These are phyloP conservation scores for Aspergillus vadensis DNA, from an alignment of 2,329 filamentous ascomycete species.

Conservation along the genomic window DNA sequence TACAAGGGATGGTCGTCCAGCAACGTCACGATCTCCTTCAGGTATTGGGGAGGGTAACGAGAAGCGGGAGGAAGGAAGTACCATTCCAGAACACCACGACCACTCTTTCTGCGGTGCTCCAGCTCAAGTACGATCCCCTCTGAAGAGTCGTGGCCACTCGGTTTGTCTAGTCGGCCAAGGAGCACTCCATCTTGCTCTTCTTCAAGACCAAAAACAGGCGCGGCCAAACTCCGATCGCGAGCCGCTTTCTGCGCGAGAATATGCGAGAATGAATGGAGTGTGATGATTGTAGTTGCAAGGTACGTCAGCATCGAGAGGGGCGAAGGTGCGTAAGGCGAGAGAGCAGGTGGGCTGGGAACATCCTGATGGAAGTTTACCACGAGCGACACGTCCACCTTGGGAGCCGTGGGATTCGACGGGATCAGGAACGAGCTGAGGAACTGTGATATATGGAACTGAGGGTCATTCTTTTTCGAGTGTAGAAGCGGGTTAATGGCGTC, in stretches of 20 bases:
- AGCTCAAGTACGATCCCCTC: conserved; percentile 74
- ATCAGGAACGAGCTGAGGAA: conserved; percentile 72
- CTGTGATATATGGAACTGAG: conserved; percentile 60
- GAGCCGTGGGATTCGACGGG: conserved; percentile 45
- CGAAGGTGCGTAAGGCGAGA: conserved; percentile 57
- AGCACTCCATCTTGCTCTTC: conserved; percentile 79
- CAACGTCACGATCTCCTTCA: conserved; percentile 59
- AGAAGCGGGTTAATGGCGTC: conserved; percentile 74
- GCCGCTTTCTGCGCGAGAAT: conserved; percentile 74
- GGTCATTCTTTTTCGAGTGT: conserved; percentile 39
- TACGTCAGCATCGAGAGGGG: conserved; percentile 75
- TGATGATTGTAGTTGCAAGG: conserved; percentile 84
- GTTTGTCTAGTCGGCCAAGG: conserved; percentile 58
- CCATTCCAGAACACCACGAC: conserved; percentile 72
- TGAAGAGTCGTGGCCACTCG: conserved; percentile 40
- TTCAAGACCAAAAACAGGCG: conserved; percentile 75
- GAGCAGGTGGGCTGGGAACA: conserved; percentile 58
- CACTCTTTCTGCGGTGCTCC: conserved; percentile 83
- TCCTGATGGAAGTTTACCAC: conserved; percentile 83
- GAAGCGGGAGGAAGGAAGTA: conserved; percentile 58
- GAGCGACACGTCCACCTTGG: conserved; percentile 61
- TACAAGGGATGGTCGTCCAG: conserved; percentile 78
- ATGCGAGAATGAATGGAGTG: conserved; percentile 71
- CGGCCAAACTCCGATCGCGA: conserved; percentile 70
- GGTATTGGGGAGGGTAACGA: conserved; percentile 48